Evolutionary conservation across 192 early-diverging fungal genomes (phyloP), one percentile per base, ranked within the genome.

Genomic region (Coemansia sp.): DNA sequence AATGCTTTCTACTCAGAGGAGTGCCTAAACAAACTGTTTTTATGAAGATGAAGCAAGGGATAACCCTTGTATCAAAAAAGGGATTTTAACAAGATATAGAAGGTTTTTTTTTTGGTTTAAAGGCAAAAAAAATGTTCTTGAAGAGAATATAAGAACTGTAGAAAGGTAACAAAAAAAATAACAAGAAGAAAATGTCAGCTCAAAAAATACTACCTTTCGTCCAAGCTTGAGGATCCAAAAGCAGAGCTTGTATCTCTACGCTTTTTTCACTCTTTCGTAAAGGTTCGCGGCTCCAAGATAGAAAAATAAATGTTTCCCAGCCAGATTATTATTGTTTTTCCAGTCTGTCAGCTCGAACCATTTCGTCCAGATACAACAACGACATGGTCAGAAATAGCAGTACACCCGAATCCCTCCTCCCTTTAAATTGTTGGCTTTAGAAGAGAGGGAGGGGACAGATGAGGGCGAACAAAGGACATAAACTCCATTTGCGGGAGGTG

Each of bases 401-500:
- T 44, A 44, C 12, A 16, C 38, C 9, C 12, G 14, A 44, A 44
- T 44, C 38, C 38, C 38, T 44, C 16, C 14, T 14, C 16, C 16
- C 38, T 16, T 9, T 16, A 16, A 14, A 10, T 34, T 34, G 32
- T 34, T 34, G 32, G 12, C 32, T 10, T 10, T 10, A 34, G 7
- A 34, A 34, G 32, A 34, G 38, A 16, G 16, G 38, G 12, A 14
- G 14, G 14, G 14, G 14, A 14, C 12, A 3, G 38, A 3, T 52
- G 22, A 8, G 22, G 8, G 22, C 51, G 14, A 54, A 27, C 23
- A 26, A 31, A 16, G 54, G 30, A 55, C 22, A 55, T 31, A 31
- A 21, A 19, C 8, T 55, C 54, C 27, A n/a, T 55, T 28, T 55
- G 54, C 30, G 54, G 54, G 54, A 55, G 19, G 3, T 8, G 54